Evolutionary conservation across 805 yeast genomes (phyloP).

Genomic region (Wickerhamomyces hampshirensis): DNA sequence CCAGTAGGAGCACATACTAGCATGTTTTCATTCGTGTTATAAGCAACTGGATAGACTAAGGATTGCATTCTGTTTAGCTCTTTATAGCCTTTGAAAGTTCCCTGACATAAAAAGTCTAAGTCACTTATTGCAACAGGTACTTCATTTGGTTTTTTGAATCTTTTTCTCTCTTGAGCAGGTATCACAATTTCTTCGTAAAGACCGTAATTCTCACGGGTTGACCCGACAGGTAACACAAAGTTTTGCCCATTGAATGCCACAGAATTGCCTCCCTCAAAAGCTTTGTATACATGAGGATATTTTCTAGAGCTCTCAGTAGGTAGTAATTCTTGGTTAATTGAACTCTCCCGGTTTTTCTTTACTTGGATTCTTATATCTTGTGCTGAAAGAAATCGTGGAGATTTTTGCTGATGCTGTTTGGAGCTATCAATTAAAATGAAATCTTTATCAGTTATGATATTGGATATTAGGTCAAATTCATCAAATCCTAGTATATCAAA

Average conservation of each 20-base stretch:
- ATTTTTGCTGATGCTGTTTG: conserved; percentile 18
- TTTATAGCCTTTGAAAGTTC: conserved; percentile 77
- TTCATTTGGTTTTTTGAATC: conserved; percentile 33
- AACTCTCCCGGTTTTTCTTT: conserved; percentile 41
- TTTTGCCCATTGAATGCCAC: conserved; percentile 79
- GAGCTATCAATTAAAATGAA: conserved; percentile 24
- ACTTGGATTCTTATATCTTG: conserved; percentile 53
- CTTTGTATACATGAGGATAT: conserved; percentile 85
- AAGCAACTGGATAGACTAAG: conserved; percentile 86
- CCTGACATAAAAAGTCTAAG: conserved; percentile 73
- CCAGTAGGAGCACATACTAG: conserved; percentile 97
- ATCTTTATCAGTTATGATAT: conserved; percentile 45
- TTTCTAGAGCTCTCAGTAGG: conserved; percentile 42
- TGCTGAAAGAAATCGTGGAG: conserved; percentile 39
- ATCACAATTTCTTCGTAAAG: conserved; percentile 77
- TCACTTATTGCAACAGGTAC: conserved; percentile 53
- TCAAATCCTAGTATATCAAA: conserved; percentile 85
- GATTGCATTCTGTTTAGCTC: conserved; percentile 86
- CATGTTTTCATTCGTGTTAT: conserved; percentile 91
- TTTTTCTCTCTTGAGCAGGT: conserved; percentile 60
- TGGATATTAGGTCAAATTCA: conserved; percentile 73
- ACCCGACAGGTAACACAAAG: conserved; percentile 75
- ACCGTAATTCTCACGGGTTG: conserved; percentile 57
- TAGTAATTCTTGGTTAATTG: conserved; percentile 44
- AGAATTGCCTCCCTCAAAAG: conserved; percentile 61